phyloP scores from a whole-genome alignment of 2,329 filamentous ascomycete species.

The Aspergillus uvarum region DNA sequence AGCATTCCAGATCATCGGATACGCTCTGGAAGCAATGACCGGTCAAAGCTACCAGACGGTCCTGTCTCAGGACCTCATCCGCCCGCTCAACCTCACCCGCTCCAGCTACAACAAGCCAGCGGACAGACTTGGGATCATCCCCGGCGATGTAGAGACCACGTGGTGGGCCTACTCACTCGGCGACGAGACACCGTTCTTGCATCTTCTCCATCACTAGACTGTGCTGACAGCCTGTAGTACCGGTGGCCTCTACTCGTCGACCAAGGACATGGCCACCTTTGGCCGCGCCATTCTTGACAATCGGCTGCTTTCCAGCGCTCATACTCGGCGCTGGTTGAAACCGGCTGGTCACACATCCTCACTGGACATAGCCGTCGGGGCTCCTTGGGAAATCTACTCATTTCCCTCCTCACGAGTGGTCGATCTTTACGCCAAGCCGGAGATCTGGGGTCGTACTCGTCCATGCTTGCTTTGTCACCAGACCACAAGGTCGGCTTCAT shows the following conservation, averaged over 20 bases:
- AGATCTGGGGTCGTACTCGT: slow-evolving; percentile 25
- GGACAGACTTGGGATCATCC: slow-evolving; percentile 35
- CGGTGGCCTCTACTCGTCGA: slow-evolving; percentile 49
- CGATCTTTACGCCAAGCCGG: slow-evolving; percentile 28
- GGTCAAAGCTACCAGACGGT: slow-evolving; percentile 37
- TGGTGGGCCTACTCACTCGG: slow-evolving; percentile 41
- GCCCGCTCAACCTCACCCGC: slow-evolving; percentile 43
- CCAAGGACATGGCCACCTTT: slow-evolving; percentile 44
- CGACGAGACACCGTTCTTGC: slow-evolving; percentile 43
- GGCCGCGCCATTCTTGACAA: slow-evolving; percentile 47
- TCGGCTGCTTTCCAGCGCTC: slow-evolving; percentile 33
- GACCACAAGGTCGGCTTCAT: slow-evolving; percentile 28
- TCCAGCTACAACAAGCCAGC: slow-evolving; percentile 25
- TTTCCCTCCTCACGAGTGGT: slow-evolving; percentile 17
- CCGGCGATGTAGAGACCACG: slow-evolving; percentile 26
- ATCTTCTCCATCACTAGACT: background rate
- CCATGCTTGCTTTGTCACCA: slow-evolving; percentile 24
- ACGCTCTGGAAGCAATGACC: slow-evolving; percentile 42
- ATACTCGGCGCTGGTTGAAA: slow-evolving; percentile 49
- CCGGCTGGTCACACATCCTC: slow-evolving; percentile 42
- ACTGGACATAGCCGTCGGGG: slow-evolving; percentile 39
- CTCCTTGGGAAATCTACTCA: slow-evolving; percentile 47
- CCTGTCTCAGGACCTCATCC: slow-evolving; percentile 37
- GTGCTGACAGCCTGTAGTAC: slow-evolving; percentile 21
- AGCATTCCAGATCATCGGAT: slow-evolving; percentile 37